These are phyloP conservation scores for Oxyria digyna DNA, from an alignment of 148 eudicot species.

Conservation along the genomic window DNA sequence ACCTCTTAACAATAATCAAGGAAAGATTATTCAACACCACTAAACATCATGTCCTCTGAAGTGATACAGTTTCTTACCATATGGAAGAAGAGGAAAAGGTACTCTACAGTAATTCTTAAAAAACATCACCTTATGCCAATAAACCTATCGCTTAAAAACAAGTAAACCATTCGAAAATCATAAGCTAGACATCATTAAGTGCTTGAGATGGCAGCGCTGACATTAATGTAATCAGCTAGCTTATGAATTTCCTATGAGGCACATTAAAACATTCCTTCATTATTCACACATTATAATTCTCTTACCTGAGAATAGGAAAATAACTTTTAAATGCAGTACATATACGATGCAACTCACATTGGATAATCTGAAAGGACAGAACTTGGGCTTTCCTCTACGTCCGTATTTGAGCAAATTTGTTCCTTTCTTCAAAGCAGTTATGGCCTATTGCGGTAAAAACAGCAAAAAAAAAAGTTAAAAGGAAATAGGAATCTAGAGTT, in stretches of 20 bases:
- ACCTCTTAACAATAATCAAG: background rate
- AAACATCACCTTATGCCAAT: background rate
- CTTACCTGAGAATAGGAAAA: background rate
- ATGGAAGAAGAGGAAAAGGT: background rate
- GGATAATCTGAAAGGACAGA: slow-evolving; percentile 38
- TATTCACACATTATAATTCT: background rate
- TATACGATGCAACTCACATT: slow-evolving; percentile 21
- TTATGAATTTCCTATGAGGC: background rate
- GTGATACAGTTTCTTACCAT: background rate
- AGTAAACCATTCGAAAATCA: background rate
- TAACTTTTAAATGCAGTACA: background rate
- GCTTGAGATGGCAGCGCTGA: background rate
- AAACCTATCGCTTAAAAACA: background rate
- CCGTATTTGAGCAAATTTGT: slow-evolving; percentile 40
- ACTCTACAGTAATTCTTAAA: background rate
- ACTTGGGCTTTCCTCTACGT: slow-evolving; percentile 44
- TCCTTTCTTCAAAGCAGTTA: slow-evolving; percentile 37
- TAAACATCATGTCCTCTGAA: background rate
- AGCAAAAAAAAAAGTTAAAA: background rate
- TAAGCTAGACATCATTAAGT: background rate
- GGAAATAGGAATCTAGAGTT: background rate
- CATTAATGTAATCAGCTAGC: background rate
- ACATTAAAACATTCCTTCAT: background rate
- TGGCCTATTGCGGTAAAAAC: slow-evolving; percentile 17
- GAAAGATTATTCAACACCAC: background rate